Evolutionary conservation across 371 early-diverging fungal species (phyloP).

Genomic region (Funneliformis caledonium): DNA sequence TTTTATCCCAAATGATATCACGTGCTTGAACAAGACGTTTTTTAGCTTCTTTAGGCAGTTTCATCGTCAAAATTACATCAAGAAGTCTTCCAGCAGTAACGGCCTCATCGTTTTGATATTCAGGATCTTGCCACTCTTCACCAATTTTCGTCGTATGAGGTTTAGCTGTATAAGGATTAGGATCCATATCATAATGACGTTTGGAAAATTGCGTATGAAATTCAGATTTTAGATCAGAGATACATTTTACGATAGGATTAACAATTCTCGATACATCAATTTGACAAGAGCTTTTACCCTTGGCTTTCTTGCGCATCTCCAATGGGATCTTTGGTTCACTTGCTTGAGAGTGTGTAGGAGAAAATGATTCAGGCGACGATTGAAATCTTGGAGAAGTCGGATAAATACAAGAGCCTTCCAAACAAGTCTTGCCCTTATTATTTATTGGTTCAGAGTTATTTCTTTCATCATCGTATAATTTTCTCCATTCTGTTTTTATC

Average conservation of each 20-base stretch:
- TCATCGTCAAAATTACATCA: neutral
- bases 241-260: constrained; percentile 6
- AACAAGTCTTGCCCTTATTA: neutral
- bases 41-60: constrained; percentile 21
- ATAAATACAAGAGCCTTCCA: neutral
- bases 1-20: constrained; percentile 8
- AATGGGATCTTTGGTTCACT: neutral
- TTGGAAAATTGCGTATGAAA: neutral
- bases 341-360: neutral
- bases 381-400: neutral
- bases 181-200: neutral
- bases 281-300: neutral
- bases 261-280: neutral
- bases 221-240: constrained; percentile 7
- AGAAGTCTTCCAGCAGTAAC: neutral
- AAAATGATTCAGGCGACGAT: neutral
- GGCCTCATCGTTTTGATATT: neutral
- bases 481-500: neutral
- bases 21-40: constrained; percentile 4
- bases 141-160: neutral
- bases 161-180: neutral
- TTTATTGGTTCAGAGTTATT: neutral
- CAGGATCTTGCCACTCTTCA: constrained; percentile 3
- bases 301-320: no score
- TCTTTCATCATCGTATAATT: neutral